These are phyloP conservation scores for Lepidium aucheri DNA, from an alignment of 345 rosid species.

Conservation along the genomic window DNA sequence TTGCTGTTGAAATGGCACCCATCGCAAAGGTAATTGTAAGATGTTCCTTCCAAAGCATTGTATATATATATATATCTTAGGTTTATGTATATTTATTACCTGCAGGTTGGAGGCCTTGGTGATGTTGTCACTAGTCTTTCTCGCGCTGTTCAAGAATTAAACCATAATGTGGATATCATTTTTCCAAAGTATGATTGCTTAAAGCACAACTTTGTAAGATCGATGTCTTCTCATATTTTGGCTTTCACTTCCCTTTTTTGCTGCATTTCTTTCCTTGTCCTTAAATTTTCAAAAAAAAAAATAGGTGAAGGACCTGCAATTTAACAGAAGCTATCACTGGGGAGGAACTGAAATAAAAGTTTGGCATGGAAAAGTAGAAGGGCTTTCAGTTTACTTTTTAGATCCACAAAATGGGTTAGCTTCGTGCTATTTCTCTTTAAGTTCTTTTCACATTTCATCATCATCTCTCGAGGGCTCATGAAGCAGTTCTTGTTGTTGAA, in stretches of 20 bases:
- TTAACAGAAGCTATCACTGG: conserved; percentile 62
- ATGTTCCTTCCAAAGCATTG: background rate
- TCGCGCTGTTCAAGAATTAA: conserved; percentile 91
- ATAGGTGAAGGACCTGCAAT: conserved; percentile 70
- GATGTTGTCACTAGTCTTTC: conserved; percentile 97
- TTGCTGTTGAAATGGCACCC: conserved; percentile 97
- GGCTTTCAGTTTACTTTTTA: conserved; percentile 80
- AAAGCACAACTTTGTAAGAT: conserved; percentile 69
- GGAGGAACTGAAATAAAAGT: conserved; percentile 86
- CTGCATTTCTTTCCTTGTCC: background rate
- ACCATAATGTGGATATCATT: conserved; percentile 78
- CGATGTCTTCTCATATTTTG: background rate
- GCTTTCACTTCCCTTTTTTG: background rate
- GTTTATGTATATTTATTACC: conserved; percentile 2
- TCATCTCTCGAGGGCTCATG: background rate
- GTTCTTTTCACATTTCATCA: background rate
- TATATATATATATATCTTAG: background rate
- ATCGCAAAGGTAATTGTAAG: conserved; percentile 64
- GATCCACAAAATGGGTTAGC: conserved; percentile 85
- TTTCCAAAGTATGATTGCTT: conserved; percentile 88
- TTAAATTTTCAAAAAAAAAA: background rate
- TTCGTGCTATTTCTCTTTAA: conserved; percentile 2
- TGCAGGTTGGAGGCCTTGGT: conserved; percentile 96
- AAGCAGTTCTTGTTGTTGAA: conserved; percentile 9
- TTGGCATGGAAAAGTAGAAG: conserved; percentile 89